phyloP scores from a whole-genome alignment of 2,329 filamentous ascomycete species.

The Myriosclerotinia scirpicola region DNA sequence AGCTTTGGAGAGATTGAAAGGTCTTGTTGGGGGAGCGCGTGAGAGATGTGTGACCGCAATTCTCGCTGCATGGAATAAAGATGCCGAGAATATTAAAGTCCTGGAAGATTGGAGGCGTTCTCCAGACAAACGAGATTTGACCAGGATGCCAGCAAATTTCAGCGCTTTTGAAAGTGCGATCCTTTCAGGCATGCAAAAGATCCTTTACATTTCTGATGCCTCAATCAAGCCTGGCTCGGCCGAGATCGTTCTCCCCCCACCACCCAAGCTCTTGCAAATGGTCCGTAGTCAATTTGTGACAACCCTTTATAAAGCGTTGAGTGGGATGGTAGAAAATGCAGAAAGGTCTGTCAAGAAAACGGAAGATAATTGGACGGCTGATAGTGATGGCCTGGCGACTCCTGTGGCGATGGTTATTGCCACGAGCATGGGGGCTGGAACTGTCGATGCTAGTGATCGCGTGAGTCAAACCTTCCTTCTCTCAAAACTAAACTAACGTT shows the following conservation, averaged over 20 bases:
- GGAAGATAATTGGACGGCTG: constrained; percentile 41
- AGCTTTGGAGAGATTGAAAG: constrained; percentile 70
- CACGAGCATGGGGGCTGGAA: constrained; percentile 48
- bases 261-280: constrained; percentile 84
- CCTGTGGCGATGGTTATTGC: constrained; percentile 40
- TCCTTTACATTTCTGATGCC: constrained; percentile 87
- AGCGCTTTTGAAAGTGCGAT: constrained; percentile 81
- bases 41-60: constrained; percentile 85
- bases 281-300: constrained; percentile 90
- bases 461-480: constrained; percentile 42
- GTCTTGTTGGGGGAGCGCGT: constrained; percentile 72
- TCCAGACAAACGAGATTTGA: constrained; percentile 79
- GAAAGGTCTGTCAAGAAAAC: constrained; percentile 69
- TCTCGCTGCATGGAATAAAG: constrained; percentile 88
- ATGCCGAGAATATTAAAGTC: constrained; percentile 88
- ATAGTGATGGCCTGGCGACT: constrained; percentile 39
- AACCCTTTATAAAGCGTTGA: constrained; percentile 89
- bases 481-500: constrained; percentile 34
- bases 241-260: constrained; percentile 81
- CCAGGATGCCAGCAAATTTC: constrained; percentile 86
- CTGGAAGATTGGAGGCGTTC: constrained; percentile 93
- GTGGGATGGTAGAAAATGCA: constrained; percentile 95
- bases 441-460: constrained; percentile 53
- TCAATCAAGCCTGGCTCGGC: constrained; percentile 62
- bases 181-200: constrained; percentile 86